Percentiles rank a stretch among this genome's conserved stretches.
phyloP scores from a whole-genome alignment of 1,284 basidiomycete species.

The Ustilago trichophora region DNA sequence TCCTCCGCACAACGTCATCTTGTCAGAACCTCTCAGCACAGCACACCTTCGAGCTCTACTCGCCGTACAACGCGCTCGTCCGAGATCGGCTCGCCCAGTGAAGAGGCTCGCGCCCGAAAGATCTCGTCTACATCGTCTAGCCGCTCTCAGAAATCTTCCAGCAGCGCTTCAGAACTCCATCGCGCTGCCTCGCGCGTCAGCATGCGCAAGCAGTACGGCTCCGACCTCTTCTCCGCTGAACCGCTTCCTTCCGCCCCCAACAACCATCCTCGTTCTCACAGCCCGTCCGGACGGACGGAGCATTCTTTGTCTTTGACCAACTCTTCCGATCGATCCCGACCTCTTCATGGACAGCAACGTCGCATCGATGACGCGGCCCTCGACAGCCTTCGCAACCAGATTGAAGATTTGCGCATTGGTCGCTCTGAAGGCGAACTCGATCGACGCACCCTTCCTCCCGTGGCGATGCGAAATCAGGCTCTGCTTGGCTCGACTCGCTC shows the following conservation, averaged over 20 bases:
- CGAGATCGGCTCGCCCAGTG: slow-evolving; percentile 39
- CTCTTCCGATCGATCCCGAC: slow-evolving; percentile 24
- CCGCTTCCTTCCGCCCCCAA: slow-evolving; percentile 6
- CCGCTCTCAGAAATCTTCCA: slow-evolving; percentile 51
- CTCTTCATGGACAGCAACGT: slow-evolving; percentile 3
- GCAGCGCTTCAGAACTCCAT: slow-evolving; percentile 52
- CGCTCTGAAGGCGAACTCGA: slow-evolving; percentile 5
- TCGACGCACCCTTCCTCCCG: slow-evolving; percentile 4
- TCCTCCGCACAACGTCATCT: slow-evolving; percentile 42
- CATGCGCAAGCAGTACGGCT: slow-evolving; percentile 43
- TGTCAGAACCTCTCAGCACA: slow-evolving; percentile 20
- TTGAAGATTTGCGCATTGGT: slow-evolving; percentile 23
- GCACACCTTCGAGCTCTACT: slow-evolving; percentile 29
- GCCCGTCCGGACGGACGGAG: slow-evolving; percentile 21
- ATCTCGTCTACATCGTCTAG: slow-evolving; percentile 50
- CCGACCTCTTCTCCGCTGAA: slow-evolving; percentile 52
- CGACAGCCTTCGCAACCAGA: slow-evolving; percentile 23
- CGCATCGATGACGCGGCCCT: slow-evolving; percentile 13
- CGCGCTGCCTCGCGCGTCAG: slow-evolving; percentile 50
- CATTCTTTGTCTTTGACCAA: slow-evolving; percentile 17
- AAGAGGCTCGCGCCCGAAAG: slow-evolving; percentile 40
- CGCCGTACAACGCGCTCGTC: slow-evolving; percentile 19
- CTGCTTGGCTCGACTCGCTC: slow-evolving; percentile 11
- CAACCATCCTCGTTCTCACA: slow-evolving; percentile 5
- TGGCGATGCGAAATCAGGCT: slow-evolving; percentile 12